A percentile compares a stretch with the other conserved stretches of the same genome.
These are phyloP conservation scores for Primulina huaijiensis DNA, from an alignment of 257 asterid genomes.

Conservation along the genomic window DNA sequence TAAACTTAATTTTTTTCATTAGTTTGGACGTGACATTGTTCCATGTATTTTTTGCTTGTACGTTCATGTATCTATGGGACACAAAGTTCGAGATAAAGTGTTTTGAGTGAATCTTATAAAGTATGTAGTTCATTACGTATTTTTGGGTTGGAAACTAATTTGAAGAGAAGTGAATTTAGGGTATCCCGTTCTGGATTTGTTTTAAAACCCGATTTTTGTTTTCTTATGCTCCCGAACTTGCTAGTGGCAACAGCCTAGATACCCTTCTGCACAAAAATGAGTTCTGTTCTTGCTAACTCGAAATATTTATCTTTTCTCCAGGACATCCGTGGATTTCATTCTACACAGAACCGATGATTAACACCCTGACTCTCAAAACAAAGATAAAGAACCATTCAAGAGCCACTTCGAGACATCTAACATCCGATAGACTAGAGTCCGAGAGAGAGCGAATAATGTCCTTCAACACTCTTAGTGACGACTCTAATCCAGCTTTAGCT, in stretches of 20 bases:
- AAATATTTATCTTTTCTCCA: slow-evolving; percentile 21
- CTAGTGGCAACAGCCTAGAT: not conserved
- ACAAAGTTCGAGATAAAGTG: not conserved
- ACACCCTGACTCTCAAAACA: slow-evolving; percentile 31
- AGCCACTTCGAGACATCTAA: slow-evolving; percentile 41
- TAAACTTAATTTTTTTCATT: not conserved
- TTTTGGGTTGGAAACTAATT: not conserved
- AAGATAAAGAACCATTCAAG: slow-evolving; percentile 32
- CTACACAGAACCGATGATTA: slow-evolving; percentile 39
- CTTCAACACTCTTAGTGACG: slow-evolving; percentile 46
- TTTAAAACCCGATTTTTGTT: not conserved
- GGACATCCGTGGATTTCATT: slow-evolving; percentile 68
- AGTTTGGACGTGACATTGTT: not conserved
- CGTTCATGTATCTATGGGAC: not conserved
- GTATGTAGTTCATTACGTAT: no score
- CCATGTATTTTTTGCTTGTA: not conserved
- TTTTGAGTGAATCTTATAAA: no score
- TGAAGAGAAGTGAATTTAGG: no score
- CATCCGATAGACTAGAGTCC: slow-evolving; percentile 40
- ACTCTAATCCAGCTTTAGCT: slow-evolving; percentile 32
- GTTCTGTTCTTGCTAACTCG: not conserved
- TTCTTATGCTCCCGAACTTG: not conserved
- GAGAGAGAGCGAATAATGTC: slow-evolving; percentile 48
- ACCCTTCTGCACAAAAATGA: not conserved
- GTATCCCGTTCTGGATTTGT: not conserved